Evolutionary conservation across 805 yeast genomes (phyloP).

Genomic region (Pichia cephalocereana): DNA sequence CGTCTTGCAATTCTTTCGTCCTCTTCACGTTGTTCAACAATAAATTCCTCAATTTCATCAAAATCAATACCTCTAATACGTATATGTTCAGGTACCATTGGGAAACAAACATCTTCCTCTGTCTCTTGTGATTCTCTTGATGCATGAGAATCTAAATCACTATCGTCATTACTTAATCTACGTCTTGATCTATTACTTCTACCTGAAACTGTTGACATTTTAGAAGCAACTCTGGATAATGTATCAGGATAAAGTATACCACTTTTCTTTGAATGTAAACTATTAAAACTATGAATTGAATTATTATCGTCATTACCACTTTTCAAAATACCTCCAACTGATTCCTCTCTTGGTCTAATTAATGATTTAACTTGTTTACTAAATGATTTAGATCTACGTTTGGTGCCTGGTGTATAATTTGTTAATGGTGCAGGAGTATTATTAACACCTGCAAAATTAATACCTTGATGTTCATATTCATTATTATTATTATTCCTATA

Average conservation of each 20-base stretch:
- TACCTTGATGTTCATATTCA: neutral
- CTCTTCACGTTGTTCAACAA: conserved; percentile 49
- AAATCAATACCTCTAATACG: conserved; percentile 75
- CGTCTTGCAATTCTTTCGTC: conserved; percentile 28
- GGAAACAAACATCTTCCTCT: conserved; percentile 96
- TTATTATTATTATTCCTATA: conserved; percentile 7
- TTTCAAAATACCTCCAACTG: conserved; percentile 24
- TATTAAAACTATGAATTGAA: neutral
- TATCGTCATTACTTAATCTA: conserved; percentile 30
- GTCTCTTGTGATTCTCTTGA: conserved; percentile 81
- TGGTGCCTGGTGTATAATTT: neutral
- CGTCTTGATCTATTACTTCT: conserved; percentile 17
- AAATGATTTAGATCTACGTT: conserved; percentile 30
- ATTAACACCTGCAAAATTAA: conserved; percentile 8
- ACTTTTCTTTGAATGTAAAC: conserved; percentile 2
- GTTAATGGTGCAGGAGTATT: conserved; percentile 9
- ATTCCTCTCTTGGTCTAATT: conserved; percentile 26
- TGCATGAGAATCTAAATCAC: conserved; percentile 63
- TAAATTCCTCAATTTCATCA: conserved; percentile 79
- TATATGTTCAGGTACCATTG: conserved; percentile 64
- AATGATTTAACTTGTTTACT: conserved; percentile 34
- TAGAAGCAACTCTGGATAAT: conserved; percentile 6
- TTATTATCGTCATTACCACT: neutral
- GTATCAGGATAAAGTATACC: conserved; percentile 4
- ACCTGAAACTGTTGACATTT: conserved; percentile 24